phyloP scores from a whole-genome alignment of 1,139 yeast genomes.

The Kluyveromyces sp. region DNA sequence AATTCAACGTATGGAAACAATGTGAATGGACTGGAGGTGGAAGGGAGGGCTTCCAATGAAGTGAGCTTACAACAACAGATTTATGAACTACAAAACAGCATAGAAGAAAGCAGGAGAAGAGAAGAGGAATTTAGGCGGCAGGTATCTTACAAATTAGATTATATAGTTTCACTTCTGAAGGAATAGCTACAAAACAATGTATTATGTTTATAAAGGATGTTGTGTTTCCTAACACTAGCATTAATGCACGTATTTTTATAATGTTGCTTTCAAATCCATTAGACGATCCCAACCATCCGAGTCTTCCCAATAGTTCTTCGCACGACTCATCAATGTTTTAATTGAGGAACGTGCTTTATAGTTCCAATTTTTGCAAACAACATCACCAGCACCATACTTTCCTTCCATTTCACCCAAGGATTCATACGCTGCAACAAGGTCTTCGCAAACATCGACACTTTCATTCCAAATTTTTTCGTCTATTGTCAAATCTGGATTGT shows the following conservation, averaged over 20 bases:
- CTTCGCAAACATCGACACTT: conserved; percentile 73
- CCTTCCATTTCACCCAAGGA: conserved; percentile 84
- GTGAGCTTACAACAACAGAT: background rate
- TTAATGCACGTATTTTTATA: background rate
- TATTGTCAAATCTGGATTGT: conserved; percentile 56
- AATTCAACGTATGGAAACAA: background rate
- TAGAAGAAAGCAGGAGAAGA: conserved; percentile 2
- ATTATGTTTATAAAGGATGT: too few relatives aligned
- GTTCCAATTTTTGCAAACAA: conserved; percentile 89
- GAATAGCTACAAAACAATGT: background rate
- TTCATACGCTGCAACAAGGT: conserved; percentile 80
- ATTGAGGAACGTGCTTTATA: conserved; percentile 71
- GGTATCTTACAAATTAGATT: conserved; percentile 10
- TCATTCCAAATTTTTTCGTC: conserved; percentile 65
- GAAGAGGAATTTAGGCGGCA: conserved; percentile 10
- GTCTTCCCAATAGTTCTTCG: conserved; percentile 73
- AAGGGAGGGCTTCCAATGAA: background rate
- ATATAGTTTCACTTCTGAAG: conserved; percentile 9
- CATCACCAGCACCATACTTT: conserved; percentile 70
- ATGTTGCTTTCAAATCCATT: conserved; percentile 40
- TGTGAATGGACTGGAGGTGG: background rate
- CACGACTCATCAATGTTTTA: conserved; percentile 71
- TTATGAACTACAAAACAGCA: background rate
- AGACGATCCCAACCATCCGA: conserved; percentile 69
- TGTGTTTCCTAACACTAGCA: background rate